Conservation (phyloP, 148 eudicot genomes). For the Salicornia ramosissima region DNA sequence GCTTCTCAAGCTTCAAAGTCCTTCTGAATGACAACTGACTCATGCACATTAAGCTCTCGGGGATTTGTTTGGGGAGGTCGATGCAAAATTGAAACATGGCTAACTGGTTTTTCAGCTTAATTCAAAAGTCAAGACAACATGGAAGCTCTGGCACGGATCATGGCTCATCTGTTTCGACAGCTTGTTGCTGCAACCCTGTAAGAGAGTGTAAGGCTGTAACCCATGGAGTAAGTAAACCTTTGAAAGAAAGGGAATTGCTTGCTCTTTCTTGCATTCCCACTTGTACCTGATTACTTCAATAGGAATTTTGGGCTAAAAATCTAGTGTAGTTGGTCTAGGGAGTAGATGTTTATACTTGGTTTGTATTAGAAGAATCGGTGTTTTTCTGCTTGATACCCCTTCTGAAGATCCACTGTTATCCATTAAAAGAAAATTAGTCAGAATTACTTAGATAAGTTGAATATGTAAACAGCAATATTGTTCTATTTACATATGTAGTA, state of each 20-base stretch:
- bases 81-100: not conserved
- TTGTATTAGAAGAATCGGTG: conserved; percentile 7
- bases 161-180: not conserved
- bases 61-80: not conserved
- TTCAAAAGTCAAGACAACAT: conserved; percentile 2
- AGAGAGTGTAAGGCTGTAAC: too few relatives aligned
- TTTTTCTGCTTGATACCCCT: conserved; percentile 1
- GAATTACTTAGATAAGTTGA: conserved; percentile 10
- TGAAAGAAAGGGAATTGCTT: not conserved
- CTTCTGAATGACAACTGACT: not conserved
- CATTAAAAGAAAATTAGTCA: not conserved
- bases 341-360: conserved; percentile 10
- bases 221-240: not conserved
- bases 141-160: conserved; percentile 4
- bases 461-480: not conserved
- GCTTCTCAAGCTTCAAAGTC: not conserved
- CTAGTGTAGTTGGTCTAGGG: conserved; percentile 18
- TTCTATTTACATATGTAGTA: not conserved
- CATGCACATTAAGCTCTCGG: conserved; percentile 2
- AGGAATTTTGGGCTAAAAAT: conserved; percentile 19
- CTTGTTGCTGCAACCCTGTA: conserved; percentile 5
- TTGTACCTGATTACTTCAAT: conserved; percentile 21
- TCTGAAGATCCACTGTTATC: not conserved
- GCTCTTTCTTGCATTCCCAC: conserved; percentile 11
- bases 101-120: conserved; percentile 10